A percentile compares a stretch with the other conserved stretches of the same genome.
These are phyloP conservation scores for Trichoderma sp. DNA, from an alignment of 2,329 filamentous ascomycete species.

Conservation along the genomic window DNA sequence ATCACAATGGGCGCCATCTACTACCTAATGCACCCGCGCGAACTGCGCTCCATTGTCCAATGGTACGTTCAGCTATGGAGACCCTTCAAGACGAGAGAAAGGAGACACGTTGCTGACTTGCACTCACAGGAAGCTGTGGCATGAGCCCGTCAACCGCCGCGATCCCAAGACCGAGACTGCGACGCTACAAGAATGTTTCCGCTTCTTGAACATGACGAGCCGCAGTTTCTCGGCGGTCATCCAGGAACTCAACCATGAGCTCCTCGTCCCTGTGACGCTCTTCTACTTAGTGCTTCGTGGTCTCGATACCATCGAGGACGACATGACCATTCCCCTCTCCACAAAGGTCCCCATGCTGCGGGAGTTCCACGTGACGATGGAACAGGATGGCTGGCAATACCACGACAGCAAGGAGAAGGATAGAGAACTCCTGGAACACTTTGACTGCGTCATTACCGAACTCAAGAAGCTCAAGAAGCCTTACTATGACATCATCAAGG, in stretches of 20 bases:
- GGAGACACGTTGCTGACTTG: conserved; percentile 31
- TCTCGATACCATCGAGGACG: conserved; percentile 97
- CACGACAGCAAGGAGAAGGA: conserved; percentile 92
- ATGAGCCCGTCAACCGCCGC: conserved; percentile 87
- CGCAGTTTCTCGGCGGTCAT: conserved; percentile 94
- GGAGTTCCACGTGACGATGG: conserved; percentile 76
- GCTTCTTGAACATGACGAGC: conserved; percentile 83
- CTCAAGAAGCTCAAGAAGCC: conserved; percentile 74
- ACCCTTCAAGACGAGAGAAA: neutral
- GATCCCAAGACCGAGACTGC: conserved; percentile 73
- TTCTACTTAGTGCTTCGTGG: conserved; percentile 94
- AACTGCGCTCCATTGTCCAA: conserved; percentile 84
- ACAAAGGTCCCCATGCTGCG: conserved; percentile 86
- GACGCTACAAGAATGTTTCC: conserved; percentile 80
- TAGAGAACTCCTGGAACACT: conserved; percentile 86
- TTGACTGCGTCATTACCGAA: conserved; percentile 82
- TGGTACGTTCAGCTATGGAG: conserved; percentile 60
- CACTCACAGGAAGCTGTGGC: conserved; percentile 82
- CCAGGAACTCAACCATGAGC: conserved; percentile 90
- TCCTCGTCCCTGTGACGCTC: conserved; percentile 82
- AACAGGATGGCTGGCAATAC: conserved; percentile 88
- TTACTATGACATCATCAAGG: conserved; percentile 85
- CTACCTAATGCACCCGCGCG: conserved; percentile 71
- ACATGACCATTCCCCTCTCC: conserved; percentile 84
- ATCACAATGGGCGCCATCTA: conserved; percentile 67